Conservation (phyloP, 2,329 filamentous ascomycete species). For the Epichloe hybrida region DNA sequence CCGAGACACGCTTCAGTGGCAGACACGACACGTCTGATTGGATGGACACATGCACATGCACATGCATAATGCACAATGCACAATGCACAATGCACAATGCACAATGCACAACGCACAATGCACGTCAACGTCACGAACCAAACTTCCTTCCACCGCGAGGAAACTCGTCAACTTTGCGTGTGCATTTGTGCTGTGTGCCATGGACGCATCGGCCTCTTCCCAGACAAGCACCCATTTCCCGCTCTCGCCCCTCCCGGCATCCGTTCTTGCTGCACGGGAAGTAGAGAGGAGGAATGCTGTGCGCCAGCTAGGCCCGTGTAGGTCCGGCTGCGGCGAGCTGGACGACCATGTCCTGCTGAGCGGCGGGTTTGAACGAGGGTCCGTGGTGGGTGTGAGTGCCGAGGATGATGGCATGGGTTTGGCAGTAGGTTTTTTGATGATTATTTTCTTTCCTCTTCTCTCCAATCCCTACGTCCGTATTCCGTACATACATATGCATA, state of each 20-base stretch:
- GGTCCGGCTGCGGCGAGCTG: slow-evolving; percentile 33
- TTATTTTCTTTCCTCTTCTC: too few relatives aligned
- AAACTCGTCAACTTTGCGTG: background rate
- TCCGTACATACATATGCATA: too few relatives aligned
- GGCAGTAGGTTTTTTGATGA: slow-evolving; percentile 22
- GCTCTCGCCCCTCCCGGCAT: slow-evolving; percentile 31
- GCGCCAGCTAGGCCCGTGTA: slow-evolving; percentile 16
- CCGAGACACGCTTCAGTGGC: background rate
- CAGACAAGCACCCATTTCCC: slow-evolving; percentile 35
- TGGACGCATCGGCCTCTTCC: slow-evolving; percentile 4
- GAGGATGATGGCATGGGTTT: slow-evolving; percentile 37
- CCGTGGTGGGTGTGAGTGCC: slow-evolving; percentile 39
- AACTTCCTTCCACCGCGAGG: too few relatives aligned
- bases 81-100: too few relatives aligned
- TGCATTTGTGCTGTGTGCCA: background rate
- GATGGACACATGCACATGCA: background rate
- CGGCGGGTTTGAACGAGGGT: slow-evolving; percentile 37
- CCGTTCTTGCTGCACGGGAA: slow-evolving; percentile 27
- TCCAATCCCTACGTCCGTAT: too few relatives aligned
- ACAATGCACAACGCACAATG: too few relatives aligned
- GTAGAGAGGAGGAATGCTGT: slow-evolving; percentile 19
- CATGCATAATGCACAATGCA: too few relatives aligned
- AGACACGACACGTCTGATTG: background rate
- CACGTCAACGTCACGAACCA: too few relatives aligned
- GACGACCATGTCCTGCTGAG: slow-evolving; percentile 34